Base-by-base conservation (phyloP, 768 basidiomycete species). In the Boletus barrowsii region DNA sequence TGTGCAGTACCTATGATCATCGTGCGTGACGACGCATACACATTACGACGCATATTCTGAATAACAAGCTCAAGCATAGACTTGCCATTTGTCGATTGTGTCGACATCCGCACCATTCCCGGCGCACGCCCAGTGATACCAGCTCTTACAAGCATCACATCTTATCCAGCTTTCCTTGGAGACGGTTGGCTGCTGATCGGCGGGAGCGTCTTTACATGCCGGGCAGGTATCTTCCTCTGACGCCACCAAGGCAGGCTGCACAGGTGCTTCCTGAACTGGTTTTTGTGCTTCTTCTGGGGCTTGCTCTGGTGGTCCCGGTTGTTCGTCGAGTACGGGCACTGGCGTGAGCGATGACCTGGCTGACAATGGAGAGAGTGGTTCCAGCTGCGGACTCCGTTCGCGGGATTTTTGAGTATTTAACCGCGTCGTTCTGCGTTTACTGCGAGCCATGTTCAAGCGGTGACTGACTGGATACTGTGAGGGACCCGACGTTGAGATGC, bases 101-200 rank as follows among this genome's bases (percentile, higher is more conserved):
- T 84, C 82, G 11, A 86, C 76, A 56, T 86, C 84, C 37, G 77
- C 78, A 14, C 81, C 81, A 42, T 83, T 79, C 24, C 87, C 86
- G 14, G 81, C 87, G 70, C 90, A 92, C 54, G 80, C 75, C 88
- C 89, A 93, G 65, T 92, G 89, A 67, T 83, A 92, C 90, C 89
- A 92, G 30, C 75, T 79, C 70, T 86, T 86, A 75, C 88, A 91
- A 20, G 79, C 79, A 62, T 92, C 90, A 67, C 92, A 94, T 58
- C 83, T 74, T 52, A 93, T 83, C 92, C 91, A 94, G 62, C 75
- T 83, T 58, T 90, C 88, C 67, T 86, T 86, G 57, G 82, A 79
- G 48, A 72, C 75, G 4, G 73, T 66, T 24, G 66, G 67, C 30
- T 71, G 62, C 17, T 69, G 50, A 49, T 67, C 64, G 18, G 44